These are phyloP conservation scores for Epicoccum sorghinum DNA, from an alignment of 2,329 filamentous ascomycete species.

Conservation along the genomic window DNA sequence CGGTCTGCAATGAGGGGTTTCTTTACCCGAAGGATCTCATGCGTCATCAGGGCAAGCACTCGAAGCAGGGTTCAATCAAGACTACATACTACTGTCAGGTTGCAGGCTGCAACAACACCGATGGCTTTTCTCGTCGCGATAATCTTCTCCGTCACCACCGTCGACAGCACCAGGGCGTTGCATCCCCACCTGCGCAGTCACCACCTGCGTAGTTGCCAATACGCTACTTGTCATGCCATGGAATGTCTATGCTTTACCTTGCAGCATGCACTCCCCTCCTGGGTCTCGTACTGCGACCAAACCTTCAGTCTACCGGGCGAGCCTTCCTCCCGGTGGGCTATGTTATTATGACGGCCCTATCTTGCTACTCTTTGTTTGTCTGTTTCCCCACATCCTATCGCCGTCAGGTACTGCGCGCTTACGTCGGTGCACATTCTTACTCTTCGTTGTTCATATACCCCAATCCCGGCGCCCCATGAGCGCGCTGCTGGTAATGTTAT, in stretches of 20 bases:
- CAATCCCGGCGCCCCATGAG: not conserved
- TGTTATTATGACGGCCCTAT: too few relatives aligned
- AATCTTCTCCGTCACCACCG: conserved; percentile 44
- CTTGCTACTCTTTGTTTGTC: not conserved
- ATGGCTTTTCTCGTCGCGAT: conserved; percentile 45
- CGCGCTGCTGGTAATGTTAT: conserved; percentile 9
- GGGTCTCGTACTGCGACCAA: too few relatives aligned
- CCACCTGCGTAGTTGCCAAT: not conserved
- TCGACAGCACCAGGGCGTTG: conserved; percentile 30
- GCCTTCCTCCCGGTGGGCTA: too few relatives aligned
- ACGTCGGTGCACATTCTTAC: not conserved
- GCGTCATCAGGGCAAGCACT: conserved; percentile 40
- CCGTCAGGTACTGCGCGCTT: not conserved
- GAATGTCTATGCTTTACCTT: too few relatives aligned
- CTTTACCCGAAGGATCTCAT: conserved; percentile 44
- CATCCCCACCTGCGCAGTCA: conserved; percentile 4
- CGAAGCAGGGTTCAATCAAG: conserved; percentile 16
- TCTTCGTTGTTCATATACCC: conserved; percentile 14
- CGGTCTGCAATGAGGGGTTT: conserved; percentile 39
- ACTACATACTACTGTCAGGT: conserved; percentile 30
- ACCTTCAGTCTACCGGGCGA: too few relatives aligned
- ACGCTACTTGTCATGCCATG: too few relatives aligned
- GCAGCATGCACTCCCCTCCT: too few relatives aligned
- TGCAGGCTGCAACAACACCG: conserved; percentile 33
- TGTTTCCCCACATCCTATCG: not conserved